Conservation (phyloP, 345 rosid species). For the Noccaea bulbosa region DNA sequence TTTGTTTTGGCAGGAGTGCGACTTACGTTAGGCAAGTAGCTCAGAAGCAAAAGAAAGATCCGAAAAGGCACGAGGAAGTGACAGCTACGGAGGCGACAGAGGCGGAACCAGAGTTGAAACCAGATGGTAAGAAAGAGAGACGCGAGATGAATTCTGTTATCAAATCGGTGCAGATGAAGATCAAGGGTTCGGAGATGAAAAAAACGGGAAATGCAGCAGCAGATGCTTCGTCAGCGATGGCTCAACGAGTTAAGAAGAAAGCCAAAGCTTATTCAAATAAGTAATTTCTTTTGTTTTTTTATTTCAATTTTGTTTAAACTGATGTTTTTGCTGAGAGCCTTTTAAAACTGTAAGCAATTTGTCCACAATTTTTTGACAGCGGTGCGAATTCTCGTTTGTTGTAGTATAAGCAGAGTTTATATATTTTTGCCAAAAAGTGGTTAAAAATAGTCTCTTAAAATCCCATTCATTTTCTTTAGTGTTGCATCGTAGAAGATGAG, state of each 20-base stretch:
- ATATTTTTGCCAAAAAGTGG: background rate
- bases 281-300: background rate
- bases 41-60: constrained; percentile 54
- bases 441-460: background rate
- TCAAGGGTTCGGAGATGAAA: constrained; percentile 37
- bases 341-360: too few relatives aligned
- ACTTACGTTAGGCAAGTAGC: constrained; percentile 70
- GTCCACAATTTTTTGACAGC: too few relatives aligned
- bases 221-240: constrained; percentile 1
- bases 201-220: background rate
- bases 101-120: constrained; percentile 19
- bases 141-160: too few relatives aligned
- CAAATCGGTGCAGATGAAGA: constrained; percentile 72
- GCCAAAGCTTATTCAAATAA: constrained; percentile 31
- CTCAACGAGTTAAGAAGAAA: constrained; percentile 41
- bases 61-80: constrained; percentile 40
- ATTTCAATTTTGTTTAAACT: constrained; percentile 29
- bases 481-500: constrained; percentile 1
- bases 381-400: too few relatives aligned
- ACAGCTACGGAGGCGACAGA: constrained; percentile 20
- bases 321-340: too few relatives aligned
- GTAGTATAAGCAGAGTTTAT: too few relatives aligned
- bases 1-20: constrained; percentile 73
- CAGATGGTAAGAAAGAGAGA: too few relatives aligned
- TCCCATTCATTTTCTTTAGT: background rate